phyloP scores from a whole-genome alignment of 139 green algal species.

The Chlamydomonas sp. region DNA sequence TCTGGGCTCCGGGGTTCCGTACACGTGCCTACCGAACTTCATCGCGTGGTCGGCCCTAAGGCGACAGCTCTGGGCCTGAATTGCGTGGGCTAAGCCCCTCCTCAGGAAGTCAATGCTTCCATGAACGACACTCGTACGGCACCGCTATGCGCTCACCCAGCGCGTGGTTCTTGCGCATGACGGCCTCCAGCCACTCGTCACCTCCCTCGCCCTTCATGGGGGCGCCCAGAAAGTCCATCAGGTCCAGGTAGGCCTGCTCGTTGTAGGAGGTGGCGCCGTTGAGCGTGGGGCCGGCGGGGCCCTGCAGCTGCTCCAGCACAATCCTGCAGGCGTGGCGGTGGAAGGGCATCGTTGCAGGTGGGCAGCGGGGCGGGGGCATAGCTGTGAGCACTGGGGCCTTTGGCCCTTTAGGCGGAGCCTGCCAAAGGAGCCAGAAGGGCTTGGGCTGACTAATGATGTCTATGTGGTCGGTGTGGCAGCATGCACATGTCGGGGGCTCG shows the following conservation, averaged over 20 bases:
- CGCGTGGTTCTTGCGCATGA: slow-evolving; percentile 35
- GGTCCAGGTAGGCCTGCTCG: slow-evolving; percentile 28
- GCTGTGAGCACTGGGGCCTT: too few species aligned
- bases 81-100: too few species aligned
- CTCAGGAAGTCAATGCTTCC: too few species aligned
- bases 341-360: not conserved
- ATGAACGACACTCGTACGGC: too few species aligned
- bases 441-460: not conserved
- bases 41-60: too few species aligned
- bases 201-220: slow-evolving; percentile 39
- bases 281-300: not conserved
- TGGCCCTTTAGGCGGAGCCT: too few species aligned
- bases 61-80: too few species aligned
- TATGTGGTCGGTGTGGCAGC: not conserved
- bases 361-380: too few species aligned
- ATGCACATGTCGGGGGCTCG: not conserved
- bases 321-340: not conserved
- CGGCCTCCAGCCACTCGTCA: slow-evolving; percentile 18
- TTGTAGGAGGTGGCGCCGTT: slow-evolving; percentile 19
- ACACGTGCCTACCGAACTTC: too few species aligned
- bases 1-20: too few species aligned
- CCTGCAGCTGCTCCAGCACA: slow-evolving; percentile 29
- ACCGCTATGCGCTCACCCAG: not conserved
- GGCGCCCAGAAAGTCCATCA: slow-evolving; percentile 17
- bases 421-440: too few species aligned